Percentiles rank a stretch among this genome's conserved stretches.
phyloP scores from a whole-genome alignment of 2,329 filamentous ascomycete species.

The Ceratocystis cubensis region DNA sequence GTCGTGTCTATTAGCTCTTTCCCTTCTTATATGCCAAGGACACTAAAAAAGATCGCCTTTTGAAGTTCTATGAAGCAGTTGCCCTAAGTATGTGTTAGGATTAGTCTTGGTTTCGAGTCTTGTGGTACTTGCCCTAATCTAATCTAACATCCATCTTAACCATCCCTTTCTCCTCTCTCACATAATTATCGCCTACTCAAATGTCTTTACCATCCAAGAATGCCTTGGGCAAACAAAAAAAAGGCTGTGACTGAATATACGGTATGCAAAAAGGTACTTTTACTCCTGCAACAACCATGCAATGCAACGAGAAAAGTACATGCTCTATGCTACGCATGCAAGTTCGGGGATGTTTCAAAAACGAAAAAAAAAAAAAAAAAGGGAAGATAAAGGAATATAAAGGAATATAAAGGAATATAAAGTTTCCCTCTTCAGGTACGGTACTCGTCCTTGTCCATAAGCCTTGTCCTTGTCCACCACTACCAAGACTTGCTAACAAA shows the following conservation, averaged over 20 bases:
- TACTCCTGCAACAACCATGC: neutral
- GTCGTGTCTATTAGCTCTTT: neutral
- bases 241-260: neutral
- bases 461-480: neutral
- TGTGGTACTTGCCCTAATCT: conserved; percentile 1
- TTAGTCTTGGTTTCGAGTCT: neutral
- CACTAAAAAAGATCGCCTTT: neutral
- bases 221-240: neutral
- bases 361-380: neutral
- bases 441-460: neutral
- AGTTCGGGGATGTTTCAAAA: neutral
- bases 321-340: neutral
- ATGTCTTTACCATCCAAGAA: neutral
- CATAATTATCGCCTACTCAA: neutral
- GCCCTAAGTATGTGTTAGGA: neutral
- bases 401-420: neutral
- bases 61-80: neutral
- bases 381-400: neutral
- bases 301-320: neutral
- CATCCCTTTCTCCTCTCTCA: neutral
- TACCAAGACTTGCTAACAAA: neutral
- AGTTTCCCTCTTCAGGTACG: neutral
- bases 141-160: neutral
- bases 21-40: neutral
- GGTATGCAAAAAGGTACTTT: neutral